Conservation (phyloP, 2,329 filamentous ascomycete genomes). For the Trichoderma hamatum region DNA sequence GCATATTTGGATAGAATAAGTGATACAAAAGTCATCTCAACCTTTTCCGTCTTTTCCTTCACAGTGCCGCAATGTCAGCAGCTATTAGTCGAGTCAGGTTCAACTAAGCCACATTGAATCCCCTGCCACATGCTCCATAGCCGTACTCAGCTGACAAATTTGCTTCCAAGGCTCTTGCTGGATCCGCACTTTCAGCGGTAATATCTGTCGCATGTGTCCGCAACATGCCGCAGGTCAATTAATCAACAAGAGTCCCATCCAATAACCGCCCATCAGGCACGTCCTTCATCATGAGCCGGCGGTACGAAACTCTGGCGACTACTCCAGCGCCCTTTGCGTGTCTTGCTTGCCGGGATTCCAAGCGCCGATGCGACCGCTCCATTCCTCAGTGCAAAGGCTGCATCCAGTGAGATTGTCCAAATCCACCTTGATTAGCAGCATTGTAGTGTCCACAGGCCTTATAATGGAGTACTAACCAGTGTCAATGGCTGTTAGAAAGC, state of each 20-base stretch:
- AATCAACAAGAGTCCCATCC: background rate
- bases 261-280: background rate
- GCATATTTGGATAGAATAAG: background rate
- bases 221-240: slow-evolving; percentile 13
- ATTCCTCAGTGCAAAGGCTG: slow-evolving; percentile 27
- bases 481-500: slow-evolving; percentile 12
- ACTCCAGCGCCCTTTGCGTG: slow-evolving; percentile 19
- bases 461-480: background rate
- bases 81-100: background rate
- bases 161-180: background rate
- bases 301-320: slow-evolving; percentile 15
- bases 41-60: background rate
- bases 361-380: slow-evolving; percentile 26
- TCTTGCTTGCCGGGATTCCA: slow-evolving; percentile 22
- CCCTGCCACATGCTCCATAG: too few species aligned
- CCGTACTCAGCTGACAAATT: background rate
- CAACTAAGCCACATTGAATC: background rate
- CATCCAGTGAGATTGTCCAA: slow-evolving; percentile 9
- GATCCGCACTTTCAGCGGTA: slow-evolving; percentile 7
- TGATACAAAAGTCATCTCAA: background rate
- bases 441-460: background rate
- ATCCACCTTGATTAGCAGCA: background rate
- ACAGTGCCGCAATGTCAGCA: background rate
- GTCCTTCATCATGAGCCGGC: slow-evolving; percentile 7
- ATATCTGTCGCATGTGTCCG: slow-evolving; percentile 16